These are phyloP conservation scores for Blepharisma undulans DNA, from an alignment of 169 alveolate species.

Conservation along the genomic window DNA sequence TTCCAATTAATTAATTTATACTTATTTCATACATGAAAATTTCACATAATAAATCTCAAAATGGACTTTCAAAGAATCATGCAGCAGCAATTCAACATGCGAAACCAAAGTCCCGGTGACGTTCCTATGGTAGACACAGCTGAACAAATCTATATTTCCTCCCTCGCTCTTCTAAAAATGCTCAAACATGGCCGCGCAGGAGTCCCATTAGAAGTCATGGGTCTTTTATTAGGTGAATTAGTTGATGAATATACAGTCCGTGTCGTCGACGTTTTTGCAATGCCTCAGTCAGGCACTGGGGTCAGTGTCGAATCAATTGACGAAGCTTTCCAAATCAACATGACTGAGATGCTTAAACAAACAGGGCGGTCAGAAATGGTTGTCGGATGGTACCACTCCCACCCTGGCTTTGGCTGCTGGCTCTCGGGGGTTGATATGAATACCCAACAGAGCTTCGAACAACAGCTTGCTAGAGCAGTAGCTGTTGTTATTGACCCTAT, in stretches of 20 bases:
- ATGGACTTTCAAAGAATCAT: neutral
- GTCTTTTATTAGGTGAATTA: slow-evolving; percentile 98
- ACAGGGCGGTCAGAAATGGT: slow-evolving; percentile 97
- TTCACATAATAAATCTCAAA: neutral
- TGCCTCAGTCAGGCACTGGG: slow-evolving; percentile 99
- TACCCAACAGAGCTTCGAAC: slow-evolving; percentile 98
- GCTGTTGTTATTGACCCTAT: slow-evolving; percentile 99
- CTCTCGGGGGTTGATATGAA: slow-evolving; percentile 95
- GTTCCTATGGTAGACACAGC: slow-evolving; percentile 84
- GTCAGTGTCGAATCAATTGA: slow-evolving; percentile 99
- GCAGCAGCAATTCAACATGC: neutral
- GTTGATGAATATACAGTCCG: slow-evolving; percentile 99
- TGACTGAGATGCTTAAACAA: slow-evolving; percentile 97
- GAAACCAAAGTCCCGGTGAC: neutral
- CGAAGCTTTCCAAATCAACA: slow-evolving; percentile 98
- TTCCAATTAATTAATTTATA: neutral
- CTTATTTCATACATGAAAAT: no score
- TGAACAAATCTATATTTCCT: slow-evolving; percentile 96
- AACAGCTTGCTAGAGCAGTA: slow-evolving; percentile 96
- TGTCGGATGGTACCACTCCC: slow-evolving; percentile 99
- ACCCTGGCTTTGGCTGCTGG: slow-evolving; percentile 99
- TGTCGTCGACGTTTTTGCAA: slow-evolving; percentile 99
- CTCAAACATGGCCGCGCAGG: slow-evolving; percentile 98
- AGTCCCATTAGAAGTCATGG: slow-evolving; percentile 99
- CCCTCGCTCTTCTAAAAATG: slow-evolving; percentile 97